Conservation (phyloP, 371 early-diverging fungal genomes). For the Apophysomyces variabilis region DNA sequence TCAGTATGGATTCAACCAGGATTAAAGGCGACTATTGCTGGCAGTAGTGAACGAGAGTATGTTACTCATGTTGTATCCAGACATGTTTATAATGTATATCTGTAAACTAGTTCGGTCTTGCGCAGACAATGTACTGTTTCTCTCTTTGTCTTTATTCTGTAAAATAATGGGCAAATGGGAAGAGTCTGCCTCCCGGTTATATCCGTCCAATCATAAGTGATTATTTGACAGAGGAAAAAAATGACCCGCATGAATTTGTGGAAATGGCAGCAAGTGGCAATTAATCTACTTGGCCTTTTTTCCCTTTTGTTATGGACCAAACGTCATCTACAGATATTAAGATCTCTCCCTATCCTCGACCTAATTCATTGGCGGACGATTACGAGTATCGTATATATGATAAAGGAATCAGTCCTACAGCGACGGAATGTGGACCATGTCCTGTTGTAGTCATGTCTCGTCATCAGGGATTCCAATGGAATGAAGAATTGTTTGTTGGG, state of each 20-base stretch:
- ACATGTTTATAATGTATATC: too few species aligned
- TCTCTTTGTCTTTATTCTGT: too few species aligned
- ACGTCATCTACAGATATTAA: background rate
- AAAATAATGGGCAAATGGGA: too few species aligned
- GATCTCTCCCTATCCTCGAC: background rate
- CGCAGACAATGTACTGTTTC: too few species aligned
- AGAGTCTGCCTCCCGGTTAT: too few species aligned
- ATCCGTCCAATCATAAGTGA: too few species aligned
- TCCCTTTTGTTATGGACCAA: background rate
- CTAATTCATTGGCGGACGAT: constrained; percentile 25
- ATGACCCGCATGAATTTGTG: background rate
- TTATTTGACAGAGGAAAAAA: too few species aligned
- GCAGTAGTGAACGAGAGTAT: too few species aligned
- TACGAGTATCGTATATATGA: constrained; percentile 47
- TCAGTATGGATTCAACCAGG: too few species aligned
- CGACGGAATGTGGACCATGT: constrained; percentile 11
- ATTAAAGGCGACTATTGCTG: too few species aligned
- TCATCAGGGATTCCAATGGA: constrained; percentile 35
- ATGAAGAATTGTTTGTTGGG: constrained; percentile 27
- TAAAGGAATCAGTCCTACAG: constrained; percentile 6
- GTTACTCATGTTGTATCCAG: too few species aligned
- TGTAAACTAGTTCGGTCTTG: too few species aligned
- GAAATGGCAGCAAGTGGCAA: background rate
- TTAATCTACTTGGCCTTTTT: background rate
- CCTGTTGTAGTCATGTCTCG: constrained; percentile 28